A percentile compares a stretch with the other conserved stretches of the same genome.
Evolutionary conservation across 139 green algal genomes (phyloP).

Genomic region (Picochlorum sp.): DNA sequence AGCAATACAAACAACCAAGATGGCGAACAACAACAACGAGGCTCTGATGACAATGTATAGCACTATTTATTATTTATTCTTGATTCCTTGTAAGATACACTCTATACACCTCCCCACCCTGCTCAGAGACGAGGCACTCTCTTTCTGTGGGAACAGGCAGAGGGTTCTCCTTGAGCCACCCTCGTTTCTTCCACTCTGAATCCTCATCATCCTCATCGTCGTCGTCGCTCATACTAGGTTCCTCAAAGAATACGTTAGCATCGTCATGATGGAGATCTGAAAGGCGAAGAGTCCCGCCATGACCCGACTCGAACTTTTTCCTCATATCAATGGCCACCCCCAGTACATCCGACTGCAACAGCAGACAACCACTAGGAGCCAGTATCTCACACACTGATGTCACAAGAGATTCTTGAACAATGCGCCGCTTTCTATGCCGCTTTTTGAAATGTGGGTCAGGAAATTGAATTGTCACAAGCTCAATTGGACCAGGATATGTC

Average conservation of each 20-base stretch:
- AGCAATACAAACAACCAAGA: not conserved
- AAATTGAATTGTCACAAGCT: conserved; percentile 61
- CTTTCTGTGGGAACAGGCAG: conserved; percentile 64
- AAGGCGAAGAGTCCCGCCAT: conserved; percentile 17
- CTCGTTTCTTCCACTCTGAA: conserved; percentile 23
- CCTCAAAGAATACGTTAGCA: conserved; percentile 5
- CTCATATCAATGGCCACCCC: conserved; percentile 46
- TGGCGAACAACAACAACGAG: conserved; percentile 1
- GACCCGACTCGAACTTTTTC: conserved; percentile 40
- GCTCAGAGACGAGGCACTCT: conserved; percentile 33
- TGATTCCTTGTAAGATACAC: no score
- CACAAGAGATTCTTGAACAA: conserved; percentile 67
- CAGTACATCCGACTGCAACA: conserved; percentile 72
- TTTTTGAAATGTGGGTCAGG: conserved; percentile 89
- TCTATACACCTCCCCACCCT: not conserved
- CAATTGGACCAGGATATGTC: conserved; percentile 57
- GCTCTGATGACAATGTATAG: no score
- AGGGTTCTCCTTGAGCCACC: conserved; percentile 62
- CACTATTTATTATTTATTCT: no score
- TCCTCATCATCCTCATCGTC: not conserved
- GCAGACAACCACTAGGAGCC: conserved; percentile 35
- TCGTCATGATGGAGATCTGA: not conserved
- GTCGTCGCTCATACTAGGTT: not conserved
- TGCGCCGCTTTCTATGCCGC: conserved; percentile 69
- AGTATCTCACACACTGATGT: conserved; percentile 21